Percentiles rank a stretch among this genome's conserved stretches.
Conservation (phyloP, 306 rosid genomes). For the Quercus robur region DNA sequence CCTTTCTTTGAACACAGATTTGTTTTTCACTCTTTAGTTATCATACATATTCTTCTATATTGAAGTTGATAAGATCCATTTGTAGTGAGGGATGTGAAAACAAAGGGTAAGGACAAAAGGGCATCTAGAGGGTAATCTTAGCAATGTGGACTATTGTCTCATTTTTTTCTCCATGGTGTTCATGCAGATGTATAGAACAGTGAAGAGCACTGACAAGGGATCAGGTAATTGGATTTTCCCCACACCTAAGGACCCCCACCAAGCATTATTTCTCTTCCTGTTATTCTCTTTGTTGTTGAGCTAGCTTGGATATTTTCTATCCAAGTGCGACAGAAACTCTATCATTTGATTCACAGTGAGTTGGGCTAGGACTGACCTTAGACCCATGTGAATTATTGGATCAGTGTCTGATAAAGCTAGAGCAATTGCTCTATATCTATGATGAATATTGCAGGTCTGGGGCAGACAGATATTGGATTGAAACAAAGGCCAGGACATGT, state of each 20-base stretch:
- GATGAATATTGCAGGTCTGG: conserved; percentile 49
- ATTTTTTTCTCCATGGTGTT: conserved; percentile 26
- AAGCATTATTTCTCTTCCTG: conserved; percentile 25
- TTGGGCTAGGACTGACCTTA: conserved; percentile 10
- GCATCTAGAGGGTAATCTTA: conserved; percentile 45
- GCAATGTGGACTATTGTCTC: conserved; percentile 35
- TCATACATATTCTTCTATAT: conserved; percentile 15
- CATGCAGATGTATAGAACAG: conserved; percentile 99
- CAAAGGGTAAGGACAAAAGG: conserved; percentile 55
- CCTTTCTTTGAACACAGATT: conserved; percentile 24
- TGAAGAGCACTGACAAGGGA: conserved; percentile 82
- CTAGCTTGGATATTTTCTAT: conserved; percentile 14
- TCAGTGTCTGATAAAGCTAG: conserved; percentile 49
- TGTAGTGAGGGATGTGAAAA: conserved; percentile 41
- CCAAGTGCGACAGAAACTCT: conserved; percentile 36
- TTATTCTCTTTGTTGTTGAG: conserved; percentile 53
- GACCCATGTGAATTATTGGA: conserved; percentile 48
- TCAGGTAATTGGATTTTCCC: conserved; percentile 58
- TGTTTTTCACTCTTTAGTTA: not conserved
- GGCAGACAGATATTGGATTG: conserved; percentile 38
- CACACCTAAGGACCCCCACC: conserved; percentile 28
- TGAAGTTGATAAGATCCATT: conserved; percentile 1
- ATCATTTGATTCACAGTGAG: conserved; percentile 32
- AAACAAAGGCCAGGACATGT: conserved; percentile 34
- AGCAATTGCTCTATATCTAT: conserved; percentile 28